Evolutionary conservation across 768 basidiomycete genomes (phyloP).

Genomic region (Infundibulicybe gibba): DNA sequence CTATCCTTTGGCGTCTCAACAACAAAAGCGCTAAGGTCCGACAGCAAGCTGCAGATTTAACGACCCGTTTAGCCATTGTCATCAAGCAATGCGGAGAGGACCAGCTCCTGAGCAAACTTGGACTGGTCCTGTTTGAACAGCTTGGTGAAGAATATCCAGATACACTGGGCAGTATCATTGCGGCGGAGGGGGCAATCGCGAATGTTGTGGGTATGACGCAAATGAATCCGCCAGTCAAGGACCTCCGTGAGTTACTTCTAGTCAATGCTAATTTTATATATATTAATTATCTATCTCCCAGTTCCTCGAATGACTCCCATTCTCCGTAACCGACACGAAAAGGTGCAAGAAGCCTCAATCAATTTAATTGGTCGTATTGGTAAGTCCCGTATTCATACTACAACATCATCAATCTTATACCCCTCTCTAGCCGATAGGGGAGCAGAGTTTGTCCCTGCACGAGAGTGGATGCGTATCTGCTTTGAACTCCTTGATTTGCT

Average conservation of each 20-base stretch:
- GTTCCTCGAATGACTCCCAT: constrained; percentile 99
- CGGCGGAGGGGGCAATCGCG: constrained; percentile 97
- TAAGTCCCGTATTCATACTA: constrained; percentile 29
- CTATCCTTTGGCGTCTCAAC: constrained; percentile 97
- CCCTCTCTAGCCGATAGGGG: constrained; percentile 80
- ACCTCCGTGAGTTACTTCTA: constrained; percentile 72
- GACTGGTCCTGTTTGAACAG: constrained; percentile 96
- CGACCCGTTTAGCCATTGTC: constrained; percentile 91
- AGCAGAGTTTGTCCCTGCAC: constrained; percentile 95
- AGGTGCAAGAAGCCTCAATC: constrained; percentile 99
- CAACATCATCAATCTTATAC: constrained; percentile 11
- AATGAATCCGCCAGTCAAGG: constrained; percentile 99
- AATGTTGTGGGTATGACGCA: constrained; percentile 99
- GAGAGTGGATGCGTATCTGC: constrained; percentile 99
- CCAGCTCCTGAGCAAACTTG: constrained; percentile 91
- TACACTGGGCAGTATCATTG: constrained; percentile 98
- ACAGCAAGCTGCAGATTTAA: constrained; percentile 98
- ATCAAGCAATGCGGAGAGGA: constrained; percentile 99
- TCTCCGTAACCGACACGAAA: constrained; percentile 96
- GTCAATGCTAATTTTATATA: not conserved
- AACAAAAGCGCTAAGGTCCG: constrained; percentile 99
- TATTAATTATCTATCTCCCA: constrained; percentile 25
- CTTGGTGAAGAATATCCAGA: constrained; percentile 99
- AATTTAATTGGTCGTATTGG: constrained; percentile 97
- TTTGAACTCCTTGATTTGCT: constrained; percentile 95